Evolutionary conservation across 2,329 filamentous ascomycete genomes (phyloP).

Genomic region (Sarocladium brachiariae): DNA sequence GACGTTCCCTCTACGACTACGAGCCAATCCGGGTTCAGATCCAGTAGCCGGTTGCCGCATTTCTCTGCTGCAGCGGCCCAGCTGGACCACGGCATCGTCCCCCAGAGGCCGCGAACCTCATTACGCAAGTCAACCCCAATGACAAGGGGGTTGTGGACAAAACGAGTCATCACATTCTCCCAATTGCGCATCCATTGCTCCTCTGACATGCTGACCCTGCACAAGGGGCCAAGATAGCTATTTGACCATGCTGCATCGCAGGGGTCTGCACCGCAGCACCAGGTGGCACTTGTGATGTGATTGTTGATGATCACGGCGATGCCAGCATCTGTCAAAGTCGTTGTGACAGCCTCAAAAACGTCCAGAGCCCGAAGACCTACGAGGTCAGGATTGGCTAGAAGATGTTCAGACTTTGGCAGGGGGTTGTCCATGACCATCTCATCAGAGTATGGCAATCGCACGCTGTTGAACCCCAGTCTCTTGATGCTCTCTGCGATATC

Average conservation of each 20-base stretch:
- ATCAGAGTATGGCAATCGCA: conserved; percentile 61
- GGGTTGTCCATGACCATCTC: conserved; percentile 59
- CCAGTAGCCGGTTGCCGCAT: conserved; percentile 53
- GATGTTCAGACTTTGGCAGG: conserved; percentile 37
- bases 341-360: conserved; percentile 51
- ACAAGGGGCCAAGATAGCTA: conserved; percentile 53
- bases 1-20: conserved; percentile 63
- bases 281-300: conserved; percentile 62
- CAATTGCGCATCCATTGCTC: conserved; percentile 61
- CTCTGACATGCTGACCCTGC: conserved; percentile 55
- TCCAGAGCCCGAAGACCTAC: conserved; percentile 51
- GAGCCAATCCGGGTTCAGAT: conserved; percentile 56
- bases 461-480: conserved; percentile 61
- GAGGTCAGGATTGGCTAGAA: conserved; percentile 55
- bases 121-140: conserved; percentile 62
- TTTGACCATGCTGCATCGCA: conserved; percentile 64
- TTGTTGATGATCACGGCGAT: conserved; percentile 63
- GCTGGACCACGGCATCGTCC: conserved; percentile 58
- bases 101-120: conserved; percentile 62
- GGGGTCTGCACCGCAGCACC: conserved; percentile 63
- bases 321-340: conserved; percentile 53
- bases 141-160: conserved; percentile 52
- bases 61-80: conserved; percentile 60
- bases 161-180: conserved; percentile 55
- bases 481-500: conserved; percentile 55